Conservation (phyloP, 495 filamentous ascomycete genomes). For the Friedmanniomyces endolithicus region DNA sequence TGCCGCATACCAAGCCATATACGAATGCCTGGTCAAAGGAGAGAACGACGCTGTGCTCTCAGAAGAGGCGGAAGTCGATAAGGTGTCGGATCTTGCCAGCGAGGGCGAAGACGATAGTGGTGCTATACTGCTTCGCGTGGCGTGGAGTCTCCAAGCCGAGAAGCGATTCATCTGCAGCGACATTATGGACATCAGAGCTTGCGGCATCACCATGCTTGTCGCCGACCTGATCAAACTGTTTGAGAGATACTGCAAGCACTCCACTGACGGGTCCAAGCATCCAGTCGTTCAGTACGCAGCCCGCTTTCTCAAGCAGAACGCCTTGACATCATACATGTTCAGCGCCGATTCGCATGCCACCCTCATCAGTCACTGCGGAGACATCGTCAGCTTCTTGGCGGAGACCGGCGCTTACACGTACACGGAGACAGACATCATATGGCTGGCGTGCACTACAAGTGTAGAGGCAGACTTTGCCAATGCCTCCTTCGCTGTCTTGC, state of each 20-base stretch:
- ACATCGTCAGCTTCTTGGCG: slow-evolving; percentile 80
- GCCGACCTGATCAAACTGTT: slow-evolving; percentile 48
- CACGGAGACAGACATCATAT: slow-evolving; percentile 66
- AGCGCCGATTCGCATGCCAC: slow-evolving; percentile 86
- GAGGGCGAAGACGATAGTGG: slow-evolving; percentile 3
- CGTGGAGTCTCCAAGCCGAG: slow-evolving; percentile 52
- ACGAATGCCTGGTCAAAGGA: slow-evolving; percentile 6
- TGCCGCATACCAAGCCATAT: not conserved
- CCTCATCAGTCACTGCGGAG: slow-evolving; percentile 65
- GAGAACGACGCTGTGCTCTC: slow-evolving; percentile 6
- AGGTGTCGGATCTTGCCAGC: not conserved
- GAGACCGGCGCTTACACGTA: slow-evolving; percentile 62
- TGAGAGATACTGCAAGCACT: slow-evolving; percentile 35
- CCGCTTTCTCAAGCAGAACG: slow-evolving; percentile 54
- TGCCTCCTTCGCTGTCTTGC: slow-evolving; percentile 67
- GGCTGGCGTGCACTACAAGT: slow-evolving; percentile 70
- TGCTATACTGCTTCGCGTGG: slow-evolving; percentile 38
- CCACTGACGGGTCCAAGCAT: slow-evolving; percentile 27
- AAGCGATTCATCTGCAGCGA: slow-evolving; percentile 46
- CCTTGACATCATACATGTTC: slow-evolving; percentile 70
- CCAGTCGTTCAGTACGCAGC: slow-evolving; percentile 51
- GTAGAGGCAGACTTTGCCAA: slow-evolving; percentile 75
- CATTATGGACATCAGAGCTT: slow-evolving; percentile 78
- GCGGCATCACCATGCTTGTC: slow-evolving; percentile 59
- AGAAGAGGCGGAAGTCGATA: not conserved